These are phyloP conservation scores for Diversispora eburnea DNA, from an alignment of 192 early-diverging fungal genomes.

Conservation along the genomic window DNA sequence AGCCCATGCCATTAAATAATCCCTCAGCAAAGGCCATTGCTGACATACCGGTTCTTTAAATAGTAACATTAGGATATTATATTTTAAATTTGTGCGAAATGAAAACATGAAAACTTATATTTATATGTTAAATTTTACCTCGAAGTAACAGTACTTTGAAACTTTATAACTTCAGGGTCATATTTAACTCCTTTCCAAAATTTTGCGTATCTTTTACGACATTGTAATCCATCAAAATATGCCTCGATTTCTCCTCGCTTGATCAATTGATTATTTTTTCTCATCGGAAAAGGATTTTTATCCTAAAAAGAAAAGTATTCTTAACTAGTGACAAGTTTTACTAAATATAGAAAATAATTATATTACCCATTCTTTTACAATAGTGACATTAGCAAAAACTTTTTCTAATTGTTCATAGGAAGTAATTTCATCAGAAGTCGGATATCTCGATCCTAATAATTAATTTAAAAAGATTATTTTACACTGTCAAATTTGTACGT, in stretches of 20 bases:
- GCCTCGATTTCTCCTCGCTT: too few relatives aligned
- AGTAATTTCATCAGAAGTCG: not conserved
- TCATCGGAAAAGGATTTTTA: not conserved
- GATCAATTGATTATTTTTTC: too few relatives aligned
- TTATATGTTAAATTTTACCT: not conserved
- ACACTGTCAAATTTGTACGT: not conserved
- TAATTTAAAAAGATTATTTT: conserved; percentile 3
- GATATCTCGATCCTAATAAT: not conserved
- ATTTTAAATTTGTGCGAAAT: too few relatives aligned
- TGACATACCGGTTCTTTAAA: not conserved
- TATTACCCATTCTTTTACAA: conserved; percentile 13
- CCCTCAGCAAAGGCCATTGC: too few relatives aligned
- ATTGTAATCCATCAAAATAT: too few relatives aligned
- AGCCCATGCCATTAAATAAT: not conserved
- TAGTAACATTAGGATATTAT: not conserved
- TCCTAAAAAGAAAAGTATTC: not conserved
- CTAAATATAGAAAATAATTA: too few relatives aligned
- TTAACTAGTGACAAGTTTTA: not conserved
- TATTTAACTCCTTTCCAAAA: too few relatives aligned
- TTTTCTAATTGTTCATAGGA: not conserved
- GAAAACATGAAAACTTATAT: too few relatives aligned
- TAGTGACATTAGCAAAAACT: not conserved
- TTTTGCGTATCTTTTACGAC: too few relatives aligned
- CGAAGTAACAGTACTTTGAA: not conserved
- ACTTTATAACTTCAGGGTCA: not conserved